Base-by-base conservation (phyloP, 225 moss, liverwort and hornwort species). In the Physcomitrium patens region DNA sequence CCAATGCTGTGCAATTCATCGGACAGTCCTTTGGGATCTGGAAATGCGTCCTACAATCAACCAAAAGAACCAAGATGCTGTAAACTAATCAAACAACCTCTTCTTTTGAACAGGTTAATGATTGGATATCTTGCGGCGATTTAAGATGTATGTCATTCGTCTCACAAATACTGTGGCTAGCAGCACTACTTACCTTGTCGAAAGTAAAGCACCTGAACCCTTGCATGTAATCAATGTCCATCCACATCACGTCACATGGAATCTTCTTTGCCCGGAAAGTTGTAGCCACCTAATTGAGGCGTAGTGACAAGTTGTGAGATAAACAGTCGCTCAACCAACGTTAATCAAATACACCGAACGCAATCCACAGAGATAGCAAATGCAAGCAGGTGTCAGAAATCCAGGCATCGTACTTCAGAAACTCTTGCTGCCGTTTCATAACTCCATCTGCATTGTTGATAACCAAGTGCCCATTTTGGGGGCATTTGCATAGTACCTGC, bases 181-280 rank as follows among this genome's bases (percentile, higher is more conserved):
- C 71, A 45, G 24, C 5, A 11, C 22, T 16, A 7, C 42, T 19
- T 56, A 85, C 97, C 59, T 90, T 86, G 70, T 94, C 79, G 60
- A 93, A 91, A 0, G 94, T 94, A 41, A 97, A 97, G 86, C 94
- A 93, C 55, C 90, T 90, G 52, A 87, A 93, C 11, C 72, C 91
- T 73, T 94, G 71, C 97, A 97, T 97, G 76, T 97, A 97, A 58
- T 97, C 97, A 55, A 97, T 97, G 65, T 97, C 97, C 91, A 97
- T 97, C 94, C 94, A 97, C 41, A 97, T 56, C 60, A 94, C 97
- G 79, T 97, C 97, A 72, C 97, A 97, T 0, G 97, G 97, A 42
- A 97, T 72, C 31, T 85, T 90, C 81, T 90, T 93, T 57, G 91
- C 94, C 23, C 94, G 86, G 31, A 97, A 94, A 6, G 78, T 75